Conservation (phyloP, 306 rosid species). For the Alnus rubra region DNA sequence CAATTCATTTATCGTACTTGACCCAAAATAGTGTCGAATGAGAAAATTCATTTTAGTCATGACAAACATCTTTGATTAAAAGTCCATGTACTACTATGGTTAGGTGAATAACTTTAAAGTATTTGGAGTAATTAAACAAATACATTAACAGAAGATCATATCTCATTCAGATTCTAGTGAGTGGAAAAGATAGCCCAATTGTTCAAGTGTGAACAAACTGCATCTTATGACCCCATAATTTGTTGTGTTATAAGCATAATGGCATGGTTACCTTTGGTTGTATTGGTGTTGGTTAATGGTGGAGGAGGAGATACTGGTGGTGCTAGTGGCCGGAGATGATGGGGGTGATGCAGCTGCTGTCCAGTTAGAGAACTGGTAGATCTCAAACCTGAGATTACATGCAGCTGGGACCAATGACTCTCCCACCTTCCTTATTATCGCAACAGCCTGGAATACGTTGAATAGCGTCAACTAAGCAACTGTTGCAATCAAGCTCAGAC, state of each 20-base stretch:
- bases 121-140: no score
- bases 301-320: no score
- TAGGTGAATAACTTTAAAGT: no score
- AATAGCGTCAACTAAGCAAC: not conserved
- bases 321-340: no score
- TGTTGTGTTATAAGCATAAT: not conserved
- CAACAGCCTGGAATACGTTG: not conserved
- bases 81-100: no score
- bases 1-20: no score
- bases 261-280: no score
- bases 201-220: not conserved
- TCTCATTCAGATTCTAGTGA: not conserved
- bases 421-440: conserved; percentile 18
- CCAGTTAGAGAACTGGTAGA: conserved; percentile 12
- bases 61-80: no score
- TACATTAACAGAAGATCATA: no score
- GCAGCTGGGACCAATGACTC: conserved; percentile 36
- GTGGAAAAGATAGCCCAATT: not conserved
- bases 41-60: no score
- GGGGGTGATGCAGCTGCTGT: not conserved
- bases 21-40: no score
- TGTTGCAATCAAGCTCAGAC: conserved; percentile 6
- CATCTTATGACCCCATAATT: not conserved
- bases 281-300: no score
- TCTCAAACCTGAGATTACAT: conserved; percentile 39